Conservation (phyloP, 2,329 filamentous ascomycete genomes). For the Trichoderma sp. region DNA sequence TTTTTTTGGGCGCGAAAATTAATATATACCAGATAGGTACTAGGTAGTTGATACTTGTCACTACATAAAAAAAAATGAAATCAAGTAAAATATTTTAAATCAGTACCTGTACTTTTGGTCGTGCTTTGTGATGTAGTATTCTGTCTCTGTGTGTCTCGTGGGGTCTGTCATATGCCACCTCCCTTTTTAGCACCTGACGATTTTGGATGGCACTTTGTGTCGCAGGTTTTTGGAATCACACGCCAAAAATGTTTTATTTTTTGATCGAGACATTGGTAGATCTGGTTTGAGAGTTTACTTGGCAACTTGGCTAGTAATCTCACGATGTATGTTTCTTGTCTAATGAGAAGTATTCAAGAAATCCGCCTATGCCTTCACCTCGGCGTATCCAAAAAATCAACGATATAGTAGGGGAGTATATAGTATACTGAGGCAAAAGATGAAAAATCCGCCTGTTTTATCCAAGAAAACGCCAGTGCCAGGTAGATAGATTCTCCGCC, state of each 20-base stretch:
- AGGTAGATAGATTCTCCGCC: not conserved
- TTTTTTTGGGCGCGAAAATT: not conserved
- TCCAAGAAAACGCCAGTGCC: not conserved
- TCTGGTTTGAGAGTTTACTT: not conserved
- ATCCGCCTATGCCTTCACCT: not conserved
- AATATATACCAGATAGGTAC: not conserved
- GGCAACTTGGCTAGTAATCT: not conserved
- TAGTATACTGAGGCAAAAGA: not conserved
- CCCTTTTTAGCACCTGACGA: not conserved
- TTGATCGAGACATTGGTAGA: not conserved
- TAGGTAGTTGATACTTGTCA: not conserved
- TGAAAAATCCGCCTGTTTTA: not conserved
- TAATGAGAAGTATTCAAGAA: not conserved
- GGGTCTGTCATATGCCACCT: slow-evolving; percentile 8
- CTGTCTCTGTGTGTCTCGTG: slow-evolving; percentile 2
- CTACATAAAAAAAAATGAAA: not conserved
- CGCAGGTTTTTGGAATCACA: not conserved
- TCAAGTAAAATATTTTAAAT: not conserved
- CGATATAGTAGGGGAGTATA: not conserved
- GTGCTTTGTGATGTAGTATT: not conserved
- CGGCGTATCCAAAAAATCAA: not conserved
- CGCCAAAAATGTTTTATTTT: not conserved
- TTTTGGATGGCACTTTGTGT: not conserved
- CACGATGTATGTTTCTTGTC: not conserved
- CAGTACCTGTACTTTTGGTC: not conserved